A percentile compares a stretch with the other conserved stretches of the same genome.
phyloP scores from a whole-genome alignment of 2,329 filamentous ascomycete genomes.

The Botrytis porri region DNA sequence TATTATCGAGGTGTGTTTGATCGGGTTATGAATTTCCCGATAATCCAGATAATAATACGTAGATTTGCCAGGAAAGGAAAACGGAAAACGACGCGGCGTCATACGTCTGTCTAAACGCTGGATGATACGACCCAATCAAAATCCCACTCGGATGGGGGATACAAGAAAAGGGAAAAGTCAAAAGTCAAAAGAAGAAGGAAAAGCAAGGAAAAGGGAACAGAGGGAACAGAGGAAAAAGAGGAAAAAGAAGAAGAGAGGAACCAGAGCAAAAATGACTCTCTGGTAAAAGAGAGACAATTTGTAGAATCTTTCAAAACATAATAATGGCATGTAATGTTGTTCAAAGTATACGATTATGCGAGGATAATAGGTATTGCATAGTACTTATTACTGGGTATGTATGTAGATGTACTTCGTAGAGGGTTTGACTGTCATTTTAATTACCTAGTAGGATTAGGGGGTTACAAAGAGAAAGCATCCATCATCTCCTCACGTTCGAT shows the following conservation, averaged over 20 bases:
- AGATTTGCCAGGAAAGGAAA: slow-evolving; percentile 7
- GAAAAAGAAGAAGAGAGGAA: background rate
- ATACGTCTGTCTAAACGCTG: slow-evolving; percentile 14
- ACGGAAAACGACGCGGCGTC: slow-evolving; percentile 1
- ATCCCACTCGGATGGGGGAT: background rate
- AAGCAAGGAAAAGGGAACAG: background rate
- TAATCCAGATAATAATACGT: background rate
- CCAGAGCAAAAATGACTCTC: background rate
- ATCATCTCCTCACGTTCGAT: background rate
- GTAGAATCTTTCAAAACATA: background rate
- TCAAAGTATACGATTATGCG: background rate
- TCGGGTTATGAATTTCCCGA: slow-evolving; percentile 3
- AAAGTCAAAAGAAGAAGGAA: background rate
- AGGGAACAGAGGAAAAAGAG: background rate
- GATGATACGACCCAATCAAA: background rate
- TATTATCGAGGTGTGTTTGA: background rate
- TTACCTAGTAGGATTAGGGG: background rate
- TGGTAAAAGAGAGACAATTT: background rate
- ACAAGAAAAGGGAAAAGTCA: background rate
- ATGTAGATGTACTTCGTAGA: background rate
- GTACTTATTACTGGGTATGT: too few species aligned
- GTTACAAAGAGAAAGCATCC: background rate
- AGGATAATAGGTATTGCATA: too few species aligned
- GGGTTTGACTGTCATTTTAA: background rate
- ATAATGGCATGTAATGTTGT: background rate